A percentile compares a stretch with the other conserved stretches of the same genome.
These are phyloP conservation scores for Spathaspora sp. DNA, from an alignment of 1,139 yeast species.

Conservation along the genomic window DNA sequence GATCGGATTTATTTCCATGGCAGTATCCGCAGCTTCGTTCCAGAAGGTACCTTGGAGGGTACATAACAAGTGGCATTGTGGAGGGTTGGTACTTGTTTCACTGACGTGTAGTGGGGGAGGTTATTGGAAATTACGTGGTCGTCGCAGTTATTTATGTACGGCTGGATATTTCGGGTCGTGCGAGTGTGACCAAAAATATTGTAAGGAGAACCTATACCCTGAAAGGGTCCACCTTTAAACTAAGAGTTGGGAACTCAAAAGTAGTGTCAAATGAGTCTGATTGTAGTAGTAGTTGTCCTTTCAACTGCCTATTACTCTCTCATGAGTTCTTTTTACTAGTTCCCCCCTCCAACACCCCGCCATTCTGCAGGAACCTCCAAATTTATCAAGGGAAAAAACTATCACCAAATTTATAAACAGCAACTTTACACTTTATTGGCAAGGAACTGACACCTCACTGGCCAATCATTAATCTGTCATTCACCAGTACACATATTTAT, in stretches of 20 bases:
- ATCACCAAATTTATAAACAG: neutral
- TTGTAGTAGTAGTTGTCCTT: neutral
- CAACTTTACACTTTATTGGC: neutral
- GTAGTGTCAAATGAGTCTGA: neutral
- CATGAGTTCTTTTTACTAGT: neutral
- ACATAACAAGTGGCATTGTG: conserved; percentile 1
- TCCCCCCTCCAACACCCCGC: too few relatives aligned
- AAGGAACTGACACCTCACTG: neutral
- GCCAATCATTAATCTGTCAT: neutral
- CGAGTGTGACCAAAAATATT: neutral
- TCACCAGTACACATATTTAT: neutral
- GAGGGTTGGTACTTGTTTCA: too few relatives aligned
- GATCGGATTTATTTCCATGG: conserved; percentile 44
- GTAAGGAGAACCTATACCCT: neutral
- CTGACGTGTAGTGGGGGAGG: too few relatives aligned
- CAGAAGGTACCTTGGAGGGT: neutral
- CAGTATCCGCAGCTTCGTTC: conserved; percentile 63
- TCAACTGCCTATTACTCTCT: neutral
- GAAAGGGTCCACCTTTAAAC: neutral
- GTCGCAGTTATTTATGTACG: too few relatives aligned
- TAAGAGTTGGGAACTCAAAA: neutral
- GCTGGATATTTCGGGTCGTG: neutral
- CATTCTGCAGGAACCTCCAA: neutral
- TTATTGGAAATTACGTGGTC: too few relatives aligned
- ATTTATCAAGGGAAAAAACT: neutral